A percentile compares a stretch with the other conserved stretches of the same genome.
phyloP scores from a whole-genome alignment of 2,329 filamentous ascomycete species.

The Aureobasidium sp. region DNA sequence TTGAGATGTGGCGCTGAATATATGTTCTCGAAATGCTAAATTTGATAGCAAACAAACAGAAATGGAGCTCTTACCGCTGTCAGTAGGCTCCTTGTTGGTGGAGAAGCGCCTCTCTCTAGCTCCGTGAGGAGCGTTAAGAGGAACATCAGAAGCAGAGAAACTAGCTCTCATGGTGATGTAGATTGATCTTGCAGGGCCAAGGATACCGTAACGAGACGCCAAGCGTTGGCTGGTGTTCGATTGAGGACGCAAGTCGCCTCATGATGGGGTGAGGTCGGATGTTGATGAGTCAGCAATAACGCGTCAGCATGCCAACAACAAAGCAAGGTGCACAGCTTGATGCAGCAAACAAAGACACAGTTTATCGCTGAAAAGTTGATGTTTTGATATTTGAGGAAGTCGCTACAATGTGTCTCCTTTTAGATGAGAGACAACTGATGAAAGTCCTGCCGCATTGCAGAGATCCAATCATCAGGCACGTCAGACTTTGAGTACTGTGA shows the following conservation, averaged over 20 bases:
- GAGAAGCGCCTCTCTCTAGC: slow-evolving; percentile 34
- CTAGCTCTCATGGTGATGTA: slow-evolving; percentile 8
- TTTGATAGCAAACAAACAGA: neutral
- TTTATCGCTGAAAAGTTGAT: neutral
- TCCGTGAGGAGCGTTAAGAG: slow-evolving; percentile 6
- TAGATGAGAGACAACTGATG: neutral
- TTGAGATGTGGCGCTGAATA: too few relatives aligned
- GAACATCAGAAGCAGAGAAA: slow-evolving; percentile 15
- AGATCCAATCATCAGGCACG: neutral
- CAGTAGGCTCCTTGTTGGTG: slow-evolving; percentile 37
- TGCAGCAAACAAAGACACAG: neutral
- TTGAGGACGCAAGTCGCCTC: neutral
- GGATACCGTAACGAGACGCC: slow-evolving; percentile 1
- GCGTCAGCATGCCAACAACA: neutral
- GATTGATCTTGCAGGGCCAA: neutral
- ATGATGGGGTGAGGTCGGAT: neutral
- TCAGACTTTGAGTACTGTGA: neutral
- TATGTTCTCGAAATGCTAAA: neutral
- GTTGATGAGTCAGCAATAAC: slow-evolving; percentile 3
- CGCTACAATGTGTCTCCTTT: neutral
- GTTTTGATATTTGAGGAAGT: neutral
- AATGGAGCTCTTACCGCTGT: slow-evolving; percentile 34
- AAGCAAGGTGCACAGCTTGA: neutral
- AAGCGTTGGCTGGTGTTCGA: slow-evolving; percentile 2
- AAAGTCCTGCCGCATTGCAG: neutral